phyloP scores from a whole-genome alignment of 257 asterid species.

The Solanum sejunctum region DNA sequence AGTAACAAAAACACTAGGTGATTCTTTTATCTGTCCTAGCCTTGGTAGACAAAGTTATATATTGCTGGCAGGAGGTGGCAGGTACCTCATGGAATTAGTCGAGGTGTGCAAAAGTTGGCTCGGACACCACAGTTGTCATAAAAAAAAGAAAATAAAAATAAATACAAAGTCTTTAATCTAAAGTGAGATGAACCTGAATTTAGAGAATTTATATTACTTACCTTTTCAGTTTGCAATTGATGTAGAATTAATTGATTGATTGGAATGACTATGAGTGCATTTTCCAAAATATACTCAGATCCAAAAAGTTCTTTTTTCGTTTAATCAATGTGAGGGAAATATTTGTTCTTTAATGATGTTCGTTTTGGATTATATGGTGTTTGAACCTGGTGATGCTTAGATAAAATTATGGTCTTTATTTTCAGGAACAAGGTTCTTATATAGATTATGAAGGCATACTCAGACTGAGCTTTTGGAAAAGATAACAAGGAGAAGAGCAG shows the following conservation, averaged over 20 bases:
- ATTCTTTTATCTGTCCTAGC: neutral
- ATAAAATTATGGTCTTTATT: neutral
- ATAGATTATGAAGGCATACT: constrained; percentile 24
- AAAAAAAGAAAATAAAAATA: too few species aligned
- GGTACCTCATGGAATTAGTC: neutral
- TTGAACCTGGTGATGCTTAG: neutral
- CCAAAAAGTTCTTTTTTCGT: neutral
- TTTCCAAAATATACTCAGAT: neutral
- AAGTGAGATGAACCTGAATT: neutral
- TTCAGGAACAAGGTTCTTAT: constrained; percentile 88
- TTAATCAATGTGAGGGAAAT: neutral
- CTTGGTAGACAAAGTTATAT: too few species aligned
- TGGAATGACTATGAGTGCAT: neutral
- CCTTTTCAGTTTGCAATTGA: neutral
- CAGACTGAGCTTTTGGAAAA: neutral
- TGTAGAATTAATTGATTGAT: neutral
- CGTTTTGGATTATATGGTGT: neutral
- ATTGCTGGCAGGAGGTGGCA: neutral
- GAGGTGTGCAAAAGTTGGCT: neutral
- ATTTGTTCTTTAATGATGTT: neutral
- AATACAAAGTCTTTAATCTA: neutral
- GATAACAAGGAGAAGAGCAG: neutral
- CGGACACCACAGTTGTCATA: neutral
- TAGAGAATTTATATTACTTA: neutral
- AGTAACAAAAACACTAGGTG: neutral